phyloP scores from a whole-genome alignment of 805 yeast genomes.

The Monosporozyma yasuniensis region DNA sequence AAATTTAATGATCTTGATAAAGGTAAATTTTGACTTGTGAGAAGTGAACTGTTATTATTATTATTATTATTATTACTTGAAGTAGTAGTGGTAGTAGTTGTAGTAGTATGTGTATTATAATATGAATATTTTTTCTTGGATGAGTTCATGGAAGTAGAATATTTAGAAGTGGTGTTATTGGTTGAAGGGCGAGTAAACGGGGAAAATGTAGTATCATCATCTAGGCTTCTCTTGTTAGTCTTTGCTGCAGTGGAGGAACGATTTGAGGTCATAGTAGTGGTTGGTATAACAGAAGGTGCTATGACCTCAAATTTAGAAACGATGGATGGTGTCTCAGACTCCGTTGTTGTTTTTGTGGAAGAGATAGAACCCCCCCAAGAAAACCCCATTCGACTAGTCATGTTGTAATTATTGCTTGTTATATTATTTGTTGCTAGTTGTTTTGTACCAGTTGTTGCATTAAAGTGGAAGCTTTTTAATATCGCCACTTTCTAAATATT shows the following conservation, averaged over 20 bases:
- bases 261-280: background rate
- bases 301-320: too few relatives aligned
- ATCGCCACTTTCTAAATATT: background rate
- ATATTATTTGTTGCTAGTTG: background rate
- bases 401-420: background rate
- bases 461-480: too few relatives aligned
- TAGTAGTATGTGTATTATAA: conserved; percentile 5
- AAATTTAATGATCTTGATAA: conserved; percentile 27
- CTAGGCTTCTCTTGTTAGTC: background rate
- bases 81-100: too few relatives aligned
- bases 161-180: background rate
- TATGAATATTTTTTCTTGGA: background rate
- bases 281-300: too few relatives aligned
- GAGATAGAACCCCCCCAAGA: conserved; percentile 8
- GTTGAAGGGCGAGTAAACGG: background rate
- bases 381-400: conserved; percentile 6
- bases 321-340: too few relatives aligned
- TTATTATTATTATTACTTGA: too few relatives aligned
- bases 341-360: background rate
- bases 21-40: conserved; percentile 27
- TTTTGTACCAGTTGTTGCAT: too few relatives aligned
- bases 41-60: conserved; percentile 4
- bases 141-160: background rate
- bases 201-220: too few relatives aligned
- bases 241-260: background rate